These are phyloP conservation scores for Cylindrotheca closterium DNA, from an alignment of 108 stramenopile genomes.

Conservation along the genomic window DNA sequence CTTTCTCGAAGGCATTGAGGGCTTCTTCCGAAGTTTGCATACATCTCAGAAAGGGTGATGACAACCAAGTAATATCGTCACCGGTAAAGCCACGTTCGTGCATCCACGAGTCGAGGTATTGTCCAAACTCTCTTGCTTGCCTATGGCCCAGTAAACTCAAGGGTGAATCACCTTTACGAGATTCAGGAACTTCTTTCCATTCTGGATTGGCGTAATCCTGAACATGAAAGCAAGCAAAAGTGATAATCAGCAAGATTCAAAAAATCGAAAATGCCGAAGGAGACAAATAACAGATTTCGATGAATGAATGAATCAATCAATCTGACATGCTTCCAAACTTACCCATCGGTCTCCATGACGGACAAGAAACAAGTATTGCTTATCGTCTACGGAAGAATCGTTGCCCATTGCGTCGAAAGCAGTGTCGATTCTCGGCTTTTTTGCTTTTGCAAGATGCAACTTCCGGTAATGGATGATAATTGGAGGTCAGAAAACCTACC, in stretches of 20 bases:
- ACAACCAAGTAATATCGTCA: constrained; percentile 51
- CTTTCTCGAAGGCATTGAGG: constrained; percentile 37
- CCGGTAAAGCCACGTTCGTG: constrained; percentile 14
- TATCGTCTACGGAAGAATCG: constrained; percentile 5
- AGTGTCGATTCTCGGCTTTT: background rate
- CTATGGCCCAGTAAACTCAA: constrained; percentile 63
- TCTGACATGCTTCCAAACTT: no score
- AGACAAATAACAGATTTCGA: no score
- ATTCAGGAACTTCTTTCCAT: constrained; percentile 28
- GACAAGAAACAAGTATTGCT: constrained; percentile 55
- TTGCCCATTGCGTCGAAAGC: background rate
- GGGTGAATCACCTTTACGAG: constrained; percentile 61
- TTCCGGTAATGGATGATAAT: no score
- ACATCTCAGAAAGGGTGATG: constrained; percentile 59
- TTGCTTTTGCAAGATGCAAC: no score
- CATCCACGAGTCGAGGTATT: constrained; percentile 41
- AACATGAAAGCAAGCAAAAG: background rate
- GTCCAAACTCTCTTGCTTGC: constrained; percentile 74
- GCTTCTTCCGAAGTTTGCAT: constrained; percentile 51
- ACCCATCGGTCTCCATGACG: constrained; percentile 83
- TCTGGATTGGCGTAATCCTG: constrained; percentile 64
- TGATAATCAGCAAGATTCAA: background rate
- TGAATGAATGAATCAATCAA: no score
- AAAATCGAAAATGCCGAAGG: no score
- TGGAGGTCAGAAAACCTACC: no score